Conservation (phyloP, 768 basidiomycete species). For the Boletales sp. region DNA sequence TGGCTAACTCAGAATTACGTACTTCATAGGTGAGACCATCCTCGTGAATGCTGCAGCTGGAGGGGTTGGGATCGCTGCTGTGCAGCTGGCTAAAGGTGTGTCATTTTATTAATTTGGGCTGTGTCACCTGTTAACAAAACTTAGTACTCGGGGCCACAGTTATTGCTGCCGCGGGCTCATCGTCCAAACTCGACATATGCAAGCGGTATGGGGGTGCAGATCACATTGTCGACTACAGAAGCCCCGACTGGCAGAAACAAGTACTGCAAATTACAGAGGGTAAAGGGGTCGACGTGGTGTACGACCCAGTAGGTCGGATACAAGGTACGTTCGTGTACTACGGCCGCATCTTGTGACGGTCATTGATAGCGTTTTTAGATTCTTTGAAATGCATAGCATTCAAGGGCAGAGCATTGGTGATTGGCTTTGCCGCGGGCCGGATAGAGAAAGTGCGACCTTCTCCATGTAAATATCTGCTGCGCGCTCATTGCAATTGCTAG, state of each 20-base stretch:
- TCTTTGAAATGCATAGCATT: constrained; percentile 90
- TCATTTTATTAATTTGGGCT: not conserved
- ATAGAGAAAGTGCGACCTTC: constrained; percentile 18
- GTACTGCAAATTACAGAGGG: constrained; percentile 80
- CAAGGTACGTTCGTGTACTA: constrained; percentile 39
- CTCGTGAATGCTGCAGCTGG: constrained; percentile 95
- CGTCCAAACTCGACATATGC: constrained; percentile 75
- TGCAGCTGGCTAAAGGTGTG: constrained; percentile 88
- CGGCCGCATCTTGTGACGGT: not conserved
- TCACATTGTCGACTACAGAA: constrained; percentile 74
- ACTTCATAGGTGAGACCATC: constrained; percentile 72
- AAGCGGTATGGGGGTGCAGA: constrained; percentile 80
- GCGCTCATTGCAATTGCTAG: constrained; percentile 34
- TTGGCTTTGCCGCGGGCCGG: constrained; percentile 54
- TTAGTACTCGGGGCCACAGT: constrained; percentile 87
- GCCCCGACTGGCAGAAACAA: constrained; percentile 83
- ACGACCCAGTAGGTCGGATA: constrained; percentile 83
- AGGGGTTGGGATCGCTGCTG: constrained; percentile 88
- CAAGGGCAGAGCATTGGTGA: constrained; percentile 89
- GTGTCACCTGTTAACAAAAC: not conserved
- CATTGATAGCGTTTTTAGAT: constrained; percentile 41
- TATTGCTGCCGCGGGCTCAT: constrained; percentile 87
- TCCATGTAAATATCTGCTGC: not conserved
- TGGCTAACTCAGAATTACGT: constrained; percentile 3
- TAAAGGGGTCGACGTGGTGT: constrained; percentile 83